Evolutionary conservation across 2,329 filamentous ascomycete genomes (phyloP), one percentile per base, ranked within the genome.

Genomic region (Fusarium annulatum): DNA sequence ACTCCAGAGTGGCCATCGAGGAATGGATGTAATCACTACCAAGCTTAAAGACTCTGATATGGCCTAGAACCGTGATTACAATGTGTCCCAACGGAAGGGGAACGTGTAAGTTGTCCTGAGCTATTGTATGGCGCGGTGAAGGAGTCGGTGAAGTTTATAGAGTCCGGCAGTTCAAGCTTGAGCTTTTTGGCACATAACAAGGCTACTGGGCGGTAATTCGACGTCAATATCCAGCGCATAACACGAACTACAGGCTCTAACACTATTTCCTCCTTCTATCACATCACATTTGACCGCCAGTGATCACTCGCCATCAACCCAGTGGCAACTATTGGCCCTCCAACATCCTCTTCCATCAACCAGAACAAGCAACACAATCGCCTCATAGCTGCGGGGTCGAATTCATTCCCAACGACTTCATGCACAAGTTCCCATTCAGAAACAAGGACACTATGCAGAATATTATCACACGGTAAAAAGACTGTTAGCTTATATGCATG

Each of bases 151-250:
- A 28, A 9, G 3, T 18, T n/a, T 7, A 7, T 2, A 12, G 7
- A 28, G 7, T 18, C 26, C 9, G 15, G 19, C 19, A n/a, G 10
- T 9, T 12, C 5, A 28, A n/a, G 34, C 4, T 5, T 2, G 3
- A n/a, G 23, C 2, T 19, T 39, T 19, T n/a, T 26, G 9, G 2
- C 48, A 12, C 4, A 11, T 2, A 16, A 1, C 4, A 26, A 36
- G n/a, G 5, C 14, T 7, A n/a, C 0, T 3, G 19, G 7, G 21
- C 18, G 10, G 19, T 14, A 26, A n/a, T 5, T n/a, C 4, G 15
- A 5, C 4, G 34, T 9, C 14, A 18, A 28, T 2, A 7, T 18
- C 34, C 7, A 3, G 10, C 19, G 51, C 5, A 18, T 39, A 16
- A 7, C 5, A n/a, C 5, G 7, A 26, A 21, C 9, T 39, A 16